These are phyloP conservation scores for Clarireedia paspali DNA, from an alignment of 2,329 filamentous ascomycete genomes.

Conservation along the genomic window DNA sequence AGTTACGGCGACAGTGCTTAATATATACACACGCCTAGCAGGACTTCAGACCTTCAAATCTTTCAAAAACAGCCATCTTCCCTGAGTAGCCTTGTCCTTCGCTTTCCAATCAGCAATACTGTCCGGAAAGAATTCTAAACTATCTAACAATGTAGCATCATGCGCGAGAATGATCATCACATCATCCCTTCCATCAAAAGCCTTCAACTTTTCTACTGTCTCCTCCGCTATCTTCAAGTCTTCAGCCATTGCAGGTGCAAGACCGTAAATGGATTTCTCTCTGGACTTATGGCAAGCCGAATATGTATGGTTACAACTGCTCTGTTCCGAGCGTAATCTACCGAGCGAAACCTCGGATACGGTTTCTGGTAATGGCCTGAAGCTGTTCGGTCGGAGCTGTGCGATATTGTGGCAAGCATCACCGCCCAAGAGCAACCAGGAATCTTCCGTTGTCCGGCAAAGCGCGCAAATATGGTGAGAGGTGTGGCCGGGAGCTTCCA, in stretches of 20 bases:
- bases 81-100: constrained; percentile 31
- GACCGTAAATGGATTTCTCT: background rate
- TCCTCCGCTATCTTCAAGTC: constrained; percentile 17
- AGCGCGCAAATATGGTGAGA: constrained; percentile 42
- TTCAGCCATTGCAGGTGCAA: background rate
- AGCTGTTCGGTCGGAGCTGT: constrained; percentile 3
- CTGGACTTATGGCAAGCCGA: background rate
- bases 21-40: too few relatives aligned
- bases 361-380: background rate
- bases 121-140: constrained; percentile 40
- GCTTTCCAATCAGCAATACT: constrained; percentile 36
- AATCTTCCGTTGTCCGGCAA: constrained; percentile 33
- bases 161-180: constrained; percentile 39
- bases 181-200: constrained; percentile 35
- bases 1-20: too few relatives aligned
- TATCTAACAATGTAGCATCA: constrained; percentile 33
- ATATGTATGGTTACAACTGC: background rate
- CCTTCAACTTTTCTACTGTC: constrained; percentile 35
- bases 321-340: background rate
- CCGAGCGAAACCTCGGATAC: background rate
- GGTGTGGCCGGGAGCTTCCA: constrained; percentile 44
- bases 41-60: background rate
- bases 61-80: background rate
- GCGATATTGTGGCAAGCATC: constrained; percentile 34
- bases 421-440: constrained; percentile 42